phyloP scores from a whole-genome alignment of 78 protist species.

The Emiliania huxleyi region DNA sequence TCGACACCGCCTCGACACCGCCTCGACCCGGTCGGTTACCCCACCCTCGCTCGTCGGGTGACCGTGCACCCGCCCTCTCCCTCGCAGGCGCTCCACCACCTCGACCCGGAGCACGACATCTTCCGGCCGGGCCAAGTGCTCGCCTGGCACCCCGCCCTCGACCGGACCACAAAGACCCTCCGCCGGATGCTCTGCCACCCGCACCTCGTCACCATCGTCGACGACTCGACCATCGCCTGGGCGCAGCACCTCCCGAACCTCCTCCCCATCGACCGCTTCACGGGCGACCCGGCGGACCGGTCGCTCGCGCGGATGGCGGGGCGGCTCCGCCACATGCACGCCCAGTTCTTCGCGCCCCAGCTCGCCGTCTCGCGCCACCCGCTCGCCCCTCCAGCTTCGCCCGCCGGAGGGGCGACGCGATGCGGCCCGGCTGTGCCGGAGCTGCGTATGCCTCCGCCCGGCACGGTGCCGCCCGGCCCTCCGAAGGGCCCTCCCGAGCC shows the following conservation, averaged over 20 bases:
- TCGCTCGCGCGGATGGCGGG: background rate
- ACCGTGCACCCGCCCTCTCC: background rate
- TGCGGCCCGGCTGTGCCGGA: too few relatives aligned
- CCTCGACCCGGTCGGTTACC: background rate
- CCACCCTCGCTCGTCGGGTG: too few relatives aligned
- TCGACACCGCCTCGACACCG: background rate
- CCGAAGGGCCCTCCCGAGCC: too few relatives aligned
- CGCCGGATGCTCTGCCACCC: background rate
- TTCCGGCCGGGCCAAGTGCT: background rate
- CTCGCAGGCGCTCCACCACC: background rate
- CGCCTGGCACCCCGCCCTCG: background rate
- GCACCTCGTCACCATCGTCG: background rate
- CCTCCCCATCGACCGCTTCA: background rate
- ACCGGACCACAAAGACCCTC: conserved; percentile 15
- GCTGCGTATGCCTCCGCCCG: too few relatives aligned
- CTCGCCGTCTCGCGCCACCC: too few relatives aligned
- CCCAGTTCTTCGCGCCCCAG: background rate
- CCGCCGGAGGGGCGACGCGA: too few relatives aligned
- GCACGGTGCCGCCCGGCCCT: too few relatives aligned
- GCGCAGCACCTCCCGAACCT: background rate
- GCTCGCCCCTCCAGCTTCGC: too few relatives aligned
- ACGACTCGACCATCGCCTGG: background rate
- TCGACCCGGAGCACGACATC: background rate
- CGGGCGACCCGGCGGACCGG: background rate
- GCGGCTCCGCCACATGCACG: background rate